phyloP scores from a whole-genome alignment of 495 filamentous ascomycete species.

The Venustampulla echinocandica region DNA sequence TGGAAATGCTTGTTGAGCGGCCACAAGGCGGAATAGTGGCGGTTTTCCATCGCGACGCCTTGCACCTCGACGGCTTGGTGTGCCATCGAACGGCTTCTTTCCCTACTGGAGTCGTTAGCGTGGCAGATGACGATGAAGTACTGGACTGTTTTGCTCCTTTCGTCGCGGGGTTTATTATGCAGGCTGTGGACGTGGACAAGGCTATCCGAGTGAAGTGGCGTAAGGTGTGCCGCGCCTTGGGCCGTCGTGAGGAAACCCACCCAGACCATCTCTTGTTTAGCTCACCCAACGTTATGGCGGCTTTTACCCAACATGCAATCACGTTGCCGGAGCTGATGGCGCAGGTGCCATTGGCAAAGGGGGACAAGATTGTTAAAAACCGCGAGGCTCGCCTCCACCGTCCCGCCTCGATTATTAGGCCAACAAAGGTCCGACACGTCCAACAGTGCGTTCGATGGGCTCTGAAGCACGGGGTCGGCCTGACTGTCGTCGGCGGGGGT shows the following conservation, averaged over 20 bases:
- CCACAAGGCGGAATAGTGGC: slow-evolving; percentile 41
- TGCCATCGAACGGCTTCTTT: slow-evolving; percentile 44
- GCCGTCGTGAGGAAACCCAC: slow-evolving; percentile 33
- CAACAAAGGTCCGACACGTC: slow-evolving; percentile 42
- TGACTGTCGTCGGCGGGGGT: slow-evolving; percentile 50
- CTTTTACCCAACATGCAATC: slow-evolving; percentile 43
- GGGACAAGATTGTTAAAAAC: slow-evolving; percentile 39
- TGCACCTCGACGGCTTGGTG: slow-evolving; percentile 41
- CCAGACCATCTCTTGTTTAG: slow-evolving; percentile 42
- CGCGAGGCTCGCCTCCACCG: slow-evolving; percentile 38
- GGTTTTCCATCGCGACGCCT: slow-evolving; percentile 46
- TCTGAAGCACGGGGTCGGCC: slow-evolving; percentile 36
- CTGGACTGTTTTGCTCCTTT: slow-evolving; percentile 49
- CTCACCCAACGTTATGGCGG: slow-evolving; percentile 42
- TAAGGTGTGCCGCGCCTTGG: slow-evolving; percentile 42
- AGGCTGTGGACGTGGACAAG: slow-evolving; percentile 31
- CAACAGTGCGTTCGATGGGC: slow-evolving; percentile 54
- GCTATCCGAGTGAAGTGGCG: slow-evolving; percentile 38
- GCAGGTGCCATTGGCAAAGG: slow-evolving; percentile 37
- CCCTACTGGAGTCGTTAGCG: slow-evolving; percentile 38
- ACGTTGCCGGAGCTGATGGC: slow-evolving; percentile 38
- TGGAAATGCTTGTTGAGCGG: slow-evolving; percentile 41
- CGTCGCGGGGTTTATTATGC: slow-evolving; percentile 38
- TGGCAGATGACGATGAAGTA: slow-evolving; percentile 38
- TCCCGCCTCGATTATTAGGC: slow-evolving; percentile 38